A percentile compares a stretch with the other conserved stretches of the same genome.
phyloP scores from a whole-genome alignment of 805 yeast species.

The Saccharomycopsis javanensis region DNA sequence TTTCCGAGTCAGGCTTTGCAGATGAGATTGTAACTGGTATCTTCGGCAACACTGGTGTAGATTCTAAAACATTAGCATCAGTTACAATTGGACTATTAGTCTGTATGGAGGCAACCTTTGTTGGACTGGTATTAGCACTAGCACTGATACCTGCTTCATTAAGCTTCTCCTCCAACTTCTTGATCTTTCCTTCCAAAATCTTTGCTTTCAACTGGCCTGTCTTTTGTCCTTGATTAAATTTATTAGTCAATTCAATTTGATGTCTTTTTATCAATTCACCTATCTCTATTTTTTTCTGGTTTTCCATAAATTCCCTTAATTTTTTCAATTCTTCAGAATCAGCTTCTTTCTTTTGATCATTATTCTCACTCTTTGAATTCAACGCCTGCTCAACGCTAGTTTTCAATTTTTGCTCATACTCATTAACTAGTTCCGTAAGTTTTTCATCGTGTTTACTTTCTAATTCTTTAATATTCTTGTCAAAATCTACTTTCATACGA shows the following conservation, averaged over 20 bases:
- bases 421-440: background rate
- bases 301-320: constrained; percentile 8
- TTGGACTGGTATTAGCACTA: constrained; percentile 2
- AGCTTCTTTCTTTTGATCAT: background rate
- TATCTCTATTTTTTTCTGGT: constrained; percentile 4
- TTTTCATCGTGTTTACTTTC: constrained; percentile 8
- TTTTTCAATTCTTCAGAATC: constrained; percentile 7
- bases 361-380: constrained; percentile 1
- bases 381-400: constrained; percentile 1
- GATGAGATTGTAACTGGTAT: background rate
- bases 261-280: constrained; percentile 2
- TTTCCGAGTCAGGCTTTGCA: background rate
- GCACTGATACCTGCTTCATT: background rate
- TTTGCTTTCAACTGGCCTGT: constrained; percentile 11
- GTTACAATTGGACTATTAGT: background rate
- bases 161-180: constrained; percentile 6
- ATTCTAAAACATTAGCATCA: background rate
- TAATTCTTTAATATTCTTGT: constrained; percentile 4
- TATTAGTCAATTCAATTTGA: constrained; percentile 10
- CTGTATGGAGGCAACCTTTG: background rate
- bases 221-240: constrained; percentile 14
- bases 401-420: constrained; percentile 8
- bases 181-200: constrained; percentile 11
- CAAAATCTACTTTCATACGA: constrained; percentile 7
- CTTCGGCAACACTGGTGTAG: background rate